Percentiles rank a stretch among this genome's conserved stretches.
phyloP scores from a whole-genome alignment of 441 rosid species.

The Brassica balearica region DNA sequence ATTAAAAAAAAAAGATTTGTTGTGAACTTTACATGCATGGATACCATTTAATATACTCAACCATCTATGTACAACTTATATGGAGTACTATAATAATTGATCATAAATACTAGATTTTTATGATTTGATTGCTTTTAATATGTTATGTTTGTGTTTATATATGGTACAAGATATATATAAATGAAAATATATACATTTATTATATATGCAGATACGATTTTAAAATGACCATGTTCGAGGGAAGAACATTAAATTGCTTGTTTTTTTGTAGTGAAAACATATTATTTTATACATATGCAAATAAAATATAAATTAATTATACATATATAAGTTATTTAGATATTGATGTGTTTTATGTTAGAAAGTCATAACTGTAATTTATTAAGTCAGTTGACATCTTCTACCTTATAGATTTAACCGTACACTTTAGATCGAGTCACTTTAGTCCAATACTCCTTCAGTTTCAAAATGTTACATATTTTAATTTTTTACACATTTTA shows the following conservation, averaged over 20 bases:
- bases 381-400: constrained; percentile 1
- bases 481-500: too few species aligned
- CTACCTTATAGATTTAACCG: not conserved
- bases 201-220: not conserved
- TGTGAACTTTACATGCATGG: too few species aligned
- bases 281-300: not conserved
- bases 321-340: not conserved
- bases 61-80: too few species aligned
- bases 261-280: not conserved
- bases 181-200: not conserved
- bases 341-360: not conserved
- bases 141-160: not conserved
- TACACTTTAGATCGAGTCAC: too few species aligned
- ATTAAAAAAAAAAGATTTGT: too few species aligned
- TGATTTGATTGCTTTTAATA: too few species aligned
- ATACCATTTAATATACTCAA: too few species aligned
- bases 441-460: too few species aligned
- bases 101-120: too few species aligned
- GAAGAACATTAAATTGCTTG: not conserved
- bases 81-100: too few species aligned
- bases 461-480: too few species aligned
- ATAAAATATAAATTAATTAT: not conserved
- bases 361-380: not conserved
- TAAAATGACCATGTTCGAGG: not conserved
- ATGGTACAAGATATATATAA: not conserved